A percentile compares a stretch with the other conserved stretches of the same genome.
phyloP scores from a whole-genome alignment of 257 asterid species.

The Primulina eburnea region DNA sequence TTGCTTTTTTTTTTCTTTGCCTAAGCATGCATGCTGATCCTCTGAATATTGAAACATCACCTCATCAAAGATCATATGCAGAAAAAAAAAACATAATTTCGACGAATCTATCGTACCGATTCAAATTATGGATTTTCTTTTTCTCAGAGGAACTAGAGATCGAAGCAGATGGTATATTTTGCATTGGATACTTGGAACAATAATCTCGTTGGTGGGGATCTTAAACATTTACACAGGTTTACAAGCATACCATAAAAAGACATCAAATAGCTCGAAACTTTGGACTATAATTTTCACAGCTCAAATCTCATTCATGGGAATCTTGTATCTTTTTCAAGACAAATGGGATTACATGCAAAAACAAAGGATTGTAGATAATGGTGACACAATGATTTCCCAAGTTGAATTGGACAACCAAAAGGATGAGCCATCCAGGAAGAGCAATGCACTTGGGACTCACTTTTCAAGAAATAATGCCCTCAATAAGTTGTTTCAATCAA shows the following conservation, averaged over 20 bases:
- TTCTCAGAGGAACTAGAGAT: constrained; percentile 50
- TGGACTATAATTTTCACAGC: constrained; percentile 69
- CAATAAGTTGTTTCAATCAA: constrained; percentile 54
- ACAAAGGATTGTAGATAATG: constrained; percentile 29
- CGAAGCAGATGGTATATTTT: constrained; percentile 60
- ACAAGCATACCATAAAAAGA: constrained; percentile 55
- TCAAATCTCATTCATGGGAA: constrained; percentile 65
- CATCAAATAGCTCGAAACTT: constrained; percentile 48
- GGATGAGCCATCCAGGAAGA: constrained; percentile 53
- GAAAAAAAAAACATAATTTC: no score
- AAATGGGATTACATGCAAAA: constrained; percentile 73
- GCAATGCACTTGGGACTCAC: constrained; percentile 73
- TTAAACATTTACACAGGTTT: constrained; percentile 70
- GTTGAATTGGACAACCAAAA: constrained; percentile 19
- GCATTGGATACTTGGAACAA: constrained; percentile 81
- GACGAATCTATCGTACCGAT: not conserved
- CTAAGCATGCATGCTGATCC: no score
- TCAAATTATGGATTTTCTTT: not conserved
- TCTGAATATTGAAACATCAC: no score
- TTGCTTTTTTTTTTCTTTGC: not conserved
- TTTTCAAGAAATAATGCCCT: constrained; percentile 21
- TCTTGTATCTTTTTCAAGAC: constrained; percentile 76
- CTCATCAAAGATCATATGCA: no score
- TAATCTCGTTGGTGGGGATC: constrained; percentile 49
- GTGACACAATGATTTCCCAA: not conserved